Evolutionary conservation across 1,284 basidiomycete genomes (phyloP), one percentile per base, ranked within the genome.

Genomic region (Ceratorhiza oryzae-sativae): DNA sequence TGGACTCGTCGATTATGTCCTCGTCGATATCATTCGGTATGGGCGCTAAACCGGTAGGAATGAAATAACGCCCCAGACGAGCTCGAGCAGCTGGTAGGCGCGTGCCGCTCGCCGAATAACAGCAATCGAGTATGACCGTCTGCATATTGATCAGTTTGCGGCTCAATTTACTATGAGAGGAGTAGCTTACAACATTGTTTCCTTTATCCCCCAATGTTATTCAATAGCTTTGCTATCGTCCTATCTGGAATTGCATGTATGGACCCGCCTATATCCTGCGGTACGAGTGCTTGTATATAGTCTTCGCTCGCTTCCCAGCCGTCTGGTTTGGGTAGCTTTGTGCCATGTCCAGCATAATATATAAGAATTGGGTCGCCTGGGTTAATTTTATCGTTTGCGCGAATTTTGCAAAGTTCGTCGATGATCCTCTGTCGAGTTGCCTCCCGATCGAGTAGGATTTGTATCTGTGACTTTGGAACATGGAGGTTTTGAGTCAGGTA

Each of bases 121-220:
- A 58, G 18, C 39, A 71, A n/a, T 71, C 67, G 45, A 59, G 59
- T 5, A 71, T 71, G 3, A 59, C 67, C 25, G 67, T 58, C 67
- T 71, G 30, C 20, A 56, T 1, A 20, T 15, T 32, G 2, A 18
- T 55, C 18, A 20, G 6, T 12, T 3, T 27, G 39, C 48, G 18
- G 9, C n/a, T 46, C 13, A 1, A 27, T 12, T 30, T 15, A 23
- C 32, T 23, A 36, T 18, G 20, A 23, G 8, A 30, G 12, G n/a
- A 48, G 10, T 20, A 36, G 13, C 68, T 49, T 41, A 71, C 68
- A 18, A 71, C 51, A 45, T 59, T 71, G 60, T 71, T 34, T 4
- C 68, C 68, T 30, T 71, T 71, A 1, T 8, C 49, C 39, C 1
- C 45, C 55, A 1, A 71, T 15, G 1, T 60, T 20, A 20, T 71